Conservation (phyloP, 2,329 filamentous ascomycete species). For the Trichoderma oligosporum region DNA sequence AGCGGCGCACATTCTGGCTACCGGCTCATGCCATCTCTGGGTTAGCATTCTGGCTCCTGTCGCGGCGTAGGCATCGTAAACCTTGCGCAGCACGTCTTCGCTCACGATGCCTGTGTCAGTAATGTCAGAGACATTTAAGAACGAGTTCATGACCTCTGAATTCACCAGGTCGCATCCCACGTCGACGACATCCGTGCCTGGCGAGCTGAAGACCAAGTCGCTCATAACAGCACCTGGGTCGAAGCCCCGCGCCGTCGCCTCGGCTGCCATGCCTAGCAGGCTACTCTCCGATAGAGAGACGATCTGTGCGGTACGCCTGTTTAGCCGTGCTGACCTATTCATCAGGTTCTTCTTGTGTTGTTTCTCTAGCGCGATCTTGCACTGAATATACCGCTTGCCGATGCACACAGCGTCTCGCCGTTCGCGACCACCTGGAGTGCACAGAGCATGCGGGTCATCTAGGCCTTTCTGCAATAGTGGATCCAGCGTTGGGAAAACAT, state of each 20-base stretch:
- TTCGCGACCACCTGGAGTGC: slow-evolving; percentile 20
- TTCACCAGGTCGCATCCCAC: slow-evolving; percentile 25
- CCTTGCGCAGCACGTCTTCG: slow-evolving; percentile 21
- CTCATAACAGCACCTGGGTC: slow-evolving; percentile 23
- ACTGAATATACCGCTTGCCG: slow-evolving; percentile 23
- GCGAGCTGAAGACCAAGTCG: slow-evolving; percentile 24
- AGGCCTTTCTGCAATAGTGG: slow-evolving; percentile 21
- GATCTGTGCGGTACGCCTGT: slow-evolving; percentile 21
- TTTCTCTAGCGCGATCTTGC: slow-evolving; percentile 22
- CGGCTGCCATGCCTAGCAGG: slow-evolving; percentile 24
- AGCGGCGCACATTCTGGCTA: slow-evolving; percentile 31
- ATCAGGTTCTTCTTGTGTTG: slow-evolving; percentile 14
- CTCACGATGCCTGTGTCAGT: slow-evolving; percentile 22
- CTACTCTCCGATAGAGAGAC: slow-evolving; percentile 24
- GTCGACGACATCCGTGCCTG: slow-evolving; percentile 25
- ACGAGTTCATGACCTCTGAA: slow-evolving; percentile 25
- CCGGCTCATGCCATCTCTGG: slow-evolving; percentile 32
- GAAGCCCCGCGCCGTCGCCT: slow-evolving; percentile 23
- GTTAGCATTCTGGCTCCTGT: slow-evolving; percentile 30
- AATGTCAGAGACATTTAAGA: slow-evolving; percentile 24
- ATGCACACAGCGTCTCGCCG: slow-evolving; percentile 21
- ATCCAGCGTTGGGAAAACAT: slow-evolving; percentile 23
- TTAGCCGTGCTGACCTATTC: slow-evolving; percentile 18
- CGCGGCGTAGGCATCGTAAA: slow-evolving; percentile 25
- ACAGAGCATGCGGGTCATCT: slow-evolving; percentile 20